These are phyloP conservation scores for Jasminum sambac DNA, from an alignment of 257 asterid genomes.

Conservation along the genomic window DNA sequence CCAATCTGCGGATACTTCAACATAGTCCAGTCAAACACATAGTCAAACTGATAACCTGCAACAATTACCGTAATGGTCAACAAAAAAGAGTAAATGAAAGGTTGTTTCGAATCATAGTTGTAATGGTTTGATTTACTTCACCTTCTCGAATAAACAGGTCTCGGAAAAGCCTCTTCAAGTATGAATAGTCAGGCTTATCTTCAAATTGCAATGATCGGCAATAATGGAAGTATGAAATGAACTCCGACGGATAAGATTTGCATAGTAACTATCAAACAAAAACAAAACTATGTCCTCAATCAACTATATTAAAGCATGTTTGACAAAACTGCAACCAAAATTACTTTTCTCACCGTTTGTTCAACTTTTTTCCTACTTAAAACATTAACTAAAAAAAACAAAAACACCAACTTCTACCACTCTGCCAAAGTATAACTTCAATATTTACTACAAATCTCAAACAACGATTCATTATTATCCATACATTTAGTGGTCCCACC, in stretches of 20 bases:
- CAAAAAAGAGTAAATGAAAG: not conserved
- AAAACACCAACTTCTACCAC: no score
- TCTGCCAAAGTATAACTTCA: no score
- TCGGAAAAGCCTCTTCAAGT: conserved; percentile 54
- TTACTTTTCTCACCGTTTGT: no score
- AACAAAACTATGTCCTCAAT: not conserved
- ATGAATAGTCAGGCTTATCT: conserved; percentile 57
- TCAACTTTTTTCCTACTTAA: no score
- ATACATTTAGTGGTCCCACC: no score
- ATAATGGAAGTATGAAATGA: conserved; percentile 48
- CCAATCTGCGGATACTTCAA: conserved; percentile 56
- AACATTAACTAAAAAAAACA: no score
- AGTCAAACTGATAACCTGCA: conserved; percentile 55
- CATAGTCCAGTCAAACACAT: conserved; percentile 56
- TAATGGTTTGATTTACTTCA: not conserved
- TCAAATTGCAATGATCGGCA: conserved; percentile 58
- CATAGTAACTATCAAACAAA: conserved; percentile 38
- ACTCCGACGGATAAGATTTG: conserved; percentile 51
- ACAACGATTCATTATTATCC: no score
- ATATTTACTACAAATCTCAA: no score
- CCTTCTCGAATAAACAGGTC: conserved; percentile 59
- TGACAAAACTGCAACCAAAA: no score
- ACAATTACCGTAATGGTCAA: not conserved
- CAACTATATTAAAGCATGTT: not conserved
- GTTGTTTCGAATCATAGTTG: not conserved